Conservation (phyloP, 1,284 basidiomycete species). For the Tilletia indica region DNA sequence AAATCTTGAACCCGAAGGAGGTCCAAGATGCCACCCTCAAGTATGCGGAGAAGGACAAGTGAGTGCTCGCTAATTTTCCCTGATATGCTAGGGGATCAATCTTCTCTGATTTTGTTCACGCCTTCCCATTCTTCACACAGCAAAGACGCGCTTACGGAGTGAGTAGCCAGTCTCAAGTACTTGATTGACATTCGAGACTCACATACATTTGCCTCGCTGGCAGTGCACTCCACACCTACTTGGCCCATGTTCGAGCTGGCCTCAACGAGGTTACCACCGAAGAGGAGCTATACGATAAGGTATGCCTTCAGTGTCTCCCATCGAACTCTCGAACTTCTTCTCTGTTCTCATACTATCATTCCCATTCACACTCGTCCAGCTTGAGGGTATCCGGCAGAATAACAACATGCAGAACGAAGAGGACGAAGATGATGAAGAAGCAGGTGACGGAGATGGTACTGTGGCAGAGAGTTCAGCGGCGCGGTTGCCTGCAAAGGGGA, state of each 20-base stretch:
- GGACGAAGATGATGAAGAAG: slow-evolving; percentile 21
- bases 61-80: slow-evolving; percentile 41
- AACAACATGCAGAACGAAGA: slow-evolving; percentile 23
- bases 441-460: not conserved
- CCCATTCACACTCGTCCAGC: not conserved
- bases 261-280: not conserved
- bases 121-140: not conserved
- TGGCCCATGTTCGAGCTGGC: not conserved
- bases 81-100: slow-evolving; percentile 27
- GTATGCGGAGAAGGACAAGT: slow-evolving; percentile 53
- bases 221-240: not conserved
- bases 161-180: slow-evolving; percentile 17
- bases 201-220: not conserved
- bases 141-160: slow-evolving; percentile 1
- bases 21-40: slow-evolving; percentile 46
- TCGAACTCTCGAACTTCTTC: no score
- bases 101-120: not conserved
- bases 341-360: no score
- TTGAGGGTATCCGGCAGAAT: slow-evolving; percentile 20
- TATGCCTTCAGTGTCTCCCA: not conserved
- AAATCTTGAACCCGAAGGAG: slow-evolving; percentile 43
- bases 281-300: slow-evolving; percentile 1
- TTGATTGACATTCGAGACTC: not conserved
- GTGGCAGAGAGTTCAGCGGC: not conserved
- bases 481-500: slow-evolving; percentile 11